Evolutionary conservation across 352 stramenopile genomes (phyloP).

Genomic region (Phytophthora pluvialis): DNA sequence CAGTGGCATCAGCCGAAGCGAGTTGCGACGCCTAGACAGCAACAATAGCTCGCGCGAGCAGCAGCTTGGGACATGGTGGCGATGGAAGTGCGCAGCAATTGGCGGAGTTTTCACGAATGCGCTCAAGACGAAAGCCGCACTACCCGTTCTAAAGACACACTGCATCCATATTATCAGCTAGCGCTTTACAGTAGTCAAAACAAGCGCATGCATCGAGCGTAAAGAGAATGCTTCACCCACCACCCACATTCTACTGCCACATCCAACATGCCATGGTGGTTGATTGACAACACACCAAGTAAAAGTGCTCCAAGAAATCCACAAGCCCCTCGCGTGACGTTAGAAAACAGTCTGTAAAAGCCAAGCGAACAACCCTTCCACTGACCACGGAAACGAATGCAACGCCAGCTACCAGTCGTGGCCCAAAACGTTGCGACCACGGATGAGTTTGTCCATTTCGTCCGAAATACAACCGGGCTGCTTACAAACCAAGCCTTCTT

Average conservation of each 20-base stretch:
- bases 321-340: slow-evolving; percentile 2
- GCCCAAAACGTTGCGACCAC: slow-evolving; percentile 26
- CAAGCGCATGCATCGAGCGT: too few species aligned
- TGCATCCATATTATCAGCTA: too few species aligned
- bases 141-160: too few species aligned
- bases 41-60: slow-evolving; percentile 5
- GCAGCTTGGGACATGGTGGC: slow-evolving; percentile 23
- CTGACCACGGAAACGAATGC: slow-evolving; percentile 27
- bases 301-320: slow-evolving; percentile 22
- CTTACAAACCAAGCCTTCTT: slow-evolving; percentile 24
- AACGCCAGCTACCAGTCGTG: slow-evolving; percentile 26
- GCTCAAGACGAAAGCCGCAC: too few species aligned
- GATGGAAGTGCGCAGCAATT: slow-evolving; percentile 8
- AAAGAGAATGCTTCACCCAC: neutral
- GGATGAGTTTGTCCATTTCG: slow-evolving; percentile 36
- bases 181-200: too few species aligned
- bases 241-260: slow-evolving; percentile 14
- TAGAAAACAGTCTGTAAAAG: slow-evolving; percentile 16
- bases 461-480: slow-evolving; percentile 28
- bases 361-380: slow-evolving; percentile 26
- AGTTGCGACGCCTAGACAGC: slow-evolving; percentile 9
- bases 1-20: neutral
- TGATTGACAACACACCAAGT: neutral
- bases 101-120: slow-evolving; percentile 16
- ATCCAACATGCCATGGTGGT: slow-evolving; percentile 20